Evolutionary conservation across 306 rosid genomes (phyloP).

Genomic region (Fragaria vesca): DNA sequence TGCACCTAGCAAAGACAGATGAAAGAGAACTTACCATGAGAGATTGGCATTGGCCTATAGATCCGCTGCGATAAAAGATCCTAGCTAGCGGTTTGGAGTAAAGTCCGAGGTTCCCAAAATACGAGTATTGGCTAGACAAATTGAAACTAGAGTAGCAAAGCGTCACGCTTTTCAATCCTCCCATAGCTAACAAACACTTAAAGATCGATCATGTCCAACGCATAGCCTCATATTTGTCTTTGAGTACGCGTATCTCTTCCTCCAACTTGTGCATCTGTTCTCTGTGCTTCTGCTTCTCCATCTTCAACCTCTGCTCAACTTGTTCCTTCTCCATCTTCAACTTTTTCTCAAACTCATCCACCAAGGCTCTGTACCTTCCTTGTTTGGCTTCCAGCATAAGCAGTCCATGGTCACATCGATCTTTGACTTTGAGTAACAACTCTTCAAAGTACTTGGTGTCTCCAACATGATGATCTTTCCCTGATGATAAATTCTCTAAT

Average conservation of each 20-base stretch:
- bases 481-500: not conserved
- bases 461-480: not conserved
- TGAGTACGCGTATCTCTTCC: not conserved
- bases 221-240: not conserved
- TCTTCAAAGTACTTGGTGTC: not conserved
- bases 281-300: conserved; percentile 7
- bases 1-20: too few species aligned
- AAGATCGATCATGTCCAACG: not conserved
- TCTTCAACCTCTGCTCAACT: conserved; percentile 2
- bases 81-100: too few species aligned
- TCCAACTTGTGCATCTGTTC: not conserved
- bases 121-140: too few species aligned
- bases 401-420: conserved; percentile 17
- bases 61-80: too few species aligned
- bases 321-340: conserved; percentile 4
- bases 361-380: not conserved
- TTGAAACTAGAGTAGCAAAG: too few species aligned
- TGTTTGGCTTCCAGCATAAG: not conserved
- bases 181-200: too few species aligned
- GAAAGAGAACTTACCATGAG: too few species aligned
- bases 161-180: too few species aligned
- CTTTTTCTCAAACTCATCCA: conserved; percentile 1
- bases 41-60: too few species aligned
- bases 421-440: not conserved
- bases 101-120: too few species aligned